Evolutionary conservation across 2,329 filamentous ascomycete genomes (phyloP).

Genomic region (Colletotrichum australisinense): DNA sequence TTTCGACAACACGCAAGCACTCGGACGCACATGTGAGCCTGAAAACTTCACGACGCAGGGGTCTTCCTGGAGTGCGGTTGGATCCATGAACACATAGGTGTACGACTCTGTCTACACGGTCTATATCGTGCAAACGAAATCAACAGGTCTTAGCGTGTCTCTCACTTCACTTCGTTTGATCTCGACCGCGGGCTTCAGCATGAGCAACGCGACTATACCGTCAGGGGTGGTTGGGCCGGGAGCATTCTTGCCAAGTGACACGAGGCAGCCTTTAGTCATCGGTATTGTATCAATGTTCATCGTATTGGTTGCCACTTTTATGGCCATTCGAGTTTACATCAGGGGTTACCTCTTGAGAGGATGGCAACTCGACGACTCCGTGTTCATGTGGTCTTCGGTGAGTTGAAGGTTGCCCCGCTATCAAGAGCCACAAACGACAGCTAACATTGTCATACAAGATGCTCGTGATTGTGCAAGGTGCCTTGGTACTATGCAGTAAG

Average conservation of each 20-base stretch:
- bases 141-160: background rate
- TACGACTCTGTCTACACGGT: background rate
- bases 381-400: background rate
- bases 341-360: constrained; percentile 39
- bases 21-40: background rate
- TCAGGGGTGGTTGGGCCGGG: background rate
- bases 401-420: background rate
- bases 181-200: background rate
- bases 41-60: background rate
- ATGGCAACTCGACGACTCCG: constrained; percentile 41
- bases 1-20: background rate
- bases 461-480: background rate
- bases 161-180: background rate
- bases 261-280: background rate
- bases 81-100: background rate
- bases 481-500: background rate
- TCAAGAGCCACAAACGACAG: background rate
- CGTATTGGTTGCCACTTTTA: background rate
- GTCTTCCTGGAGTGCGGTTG: background rate
- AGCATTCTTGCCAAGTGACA: background rate
- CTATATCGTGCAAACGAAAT: too few relatives aligned
- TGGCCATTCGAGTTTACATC: constrained; percentile 34
- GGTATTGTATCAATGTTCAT: background rate
- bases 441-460: background rate
- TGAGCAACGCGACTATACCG: background rate